Evolutionary conservation across 805 yeast genomes (phyloP), one percentile per base, ranked within the genome.

Genomic region (Starmerella vaccinii): DNA sequence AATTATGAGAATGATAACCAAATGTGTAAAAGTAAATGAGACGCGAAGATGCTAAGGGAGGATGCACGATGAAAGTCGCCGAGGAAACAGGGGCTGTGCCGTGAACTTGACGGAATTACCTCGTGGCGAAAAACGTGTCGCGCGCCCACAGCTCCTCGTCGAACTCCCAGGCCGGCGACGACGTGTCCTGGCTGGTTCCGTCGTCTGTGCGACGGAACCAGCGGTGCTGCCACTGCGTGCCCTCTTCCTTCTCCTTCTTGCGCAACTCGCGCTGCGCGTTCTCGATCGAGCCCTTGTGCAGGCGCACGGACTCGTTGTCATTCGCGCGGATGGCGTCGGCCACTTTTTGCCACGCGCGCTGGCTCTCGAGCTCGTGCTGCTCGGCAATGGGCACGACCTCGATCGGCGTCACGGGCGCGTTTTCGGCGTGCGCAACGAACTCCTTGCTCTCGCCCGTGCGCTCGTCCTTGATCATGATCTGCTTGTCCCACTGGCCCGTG

Each of bases 311-410:
- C 59, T 84, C 85, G 68, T 76, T 86, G 65, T 88, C 82, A 41
- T 90, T 84, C 21, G 69, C 67, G 51, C 74, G 77, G 60, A 88
- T 83, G 15, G 97, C 97, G 9, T 75, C 85, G 0, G 97, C 95
- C 23, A 92, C 97, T 57, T 80, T 76, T 47, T 65, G 61, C 98
- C 98, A 90, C 13, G 97, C 97, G 60, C 72, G 78, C 70, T 96
- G 82, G 51, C 86, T 75, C 69, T 90, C 98, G 59, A 89, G 73
- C 32, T 71, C 76, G 66, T 82, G 75, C 70, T 92, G 97, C 57
- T 84, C 73, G 58, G 78, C 87, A 48, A 85, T 71, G 46, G 95
- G 94, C 67, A 86, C 88, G 43, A 90, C 95, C 16, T 58, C 57
- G 49, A 89, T 71, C 41, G 73, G 77, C 55, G 78, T 80, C 30